Conservation (phyloP, 805 yeast species). For the Lipomyces oligophaga region DNA sequence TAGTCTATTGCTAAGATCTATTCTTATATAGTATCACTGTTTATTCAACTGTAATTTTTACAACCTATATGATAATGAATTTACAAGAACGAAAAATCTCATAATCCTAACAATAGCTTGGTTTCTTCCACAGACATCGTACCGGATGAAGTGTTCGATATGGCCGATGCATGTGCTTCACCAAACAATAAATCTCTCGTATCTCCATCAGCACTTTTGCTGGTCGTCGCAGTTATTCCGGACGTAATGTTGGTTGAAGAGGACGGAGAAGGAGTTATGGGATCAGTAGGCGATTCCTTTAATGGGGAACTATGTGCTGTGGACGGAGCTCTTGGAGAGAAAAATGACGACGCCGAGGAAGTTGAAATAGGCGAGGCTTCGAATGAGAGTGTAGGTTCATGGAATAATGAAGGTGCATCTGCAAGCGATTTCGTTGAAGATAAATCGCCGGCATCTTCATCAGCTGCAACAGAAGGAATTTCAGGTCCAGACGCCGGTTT, state of each 20-base stretch:
- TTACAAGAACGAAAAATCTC: background rate
- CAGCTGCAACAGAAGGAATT: no score
- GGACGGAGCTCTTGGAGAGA: background rate
- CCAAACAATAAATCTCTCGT: background rate
- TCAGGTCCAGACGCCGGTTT: no score
- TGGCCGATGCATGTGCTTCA: background rate
- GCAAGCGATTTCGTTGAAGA: no score
- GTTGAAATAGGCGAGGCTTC: no score
- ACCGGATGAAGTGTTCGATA: background rate
- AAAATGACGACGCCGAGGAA: slow-evolving; percentile 5
- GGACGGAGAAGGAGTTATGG: background rate
- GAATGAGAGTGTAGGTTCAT: no score
- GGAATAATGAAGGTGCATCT: no score
- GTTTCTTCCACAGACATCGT: slow-evolving; percentile 22
- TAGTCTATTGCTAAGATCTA: background rate
- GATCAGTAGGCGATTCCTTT: slow-evolving; percentile 1
- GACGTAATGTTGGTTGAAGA: background rate
- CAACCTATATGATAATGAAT: background rate
- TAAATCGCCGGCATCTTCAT: no score
- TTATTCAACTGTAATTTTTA: background rate
- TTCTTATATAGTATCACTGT: background rate
- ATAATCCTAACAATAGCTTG: slow-evolving; percentile 18
- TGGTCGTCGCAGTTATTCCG: background rate
- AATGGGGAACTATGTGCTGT: background rate
- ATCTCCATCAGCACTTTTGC: background rate